These are phyloP conservation scores for Neospermospora avenae DNA, from an alignment of 2,329 filamentous ascomycete species.

Conservation along the genomic window DNA sequence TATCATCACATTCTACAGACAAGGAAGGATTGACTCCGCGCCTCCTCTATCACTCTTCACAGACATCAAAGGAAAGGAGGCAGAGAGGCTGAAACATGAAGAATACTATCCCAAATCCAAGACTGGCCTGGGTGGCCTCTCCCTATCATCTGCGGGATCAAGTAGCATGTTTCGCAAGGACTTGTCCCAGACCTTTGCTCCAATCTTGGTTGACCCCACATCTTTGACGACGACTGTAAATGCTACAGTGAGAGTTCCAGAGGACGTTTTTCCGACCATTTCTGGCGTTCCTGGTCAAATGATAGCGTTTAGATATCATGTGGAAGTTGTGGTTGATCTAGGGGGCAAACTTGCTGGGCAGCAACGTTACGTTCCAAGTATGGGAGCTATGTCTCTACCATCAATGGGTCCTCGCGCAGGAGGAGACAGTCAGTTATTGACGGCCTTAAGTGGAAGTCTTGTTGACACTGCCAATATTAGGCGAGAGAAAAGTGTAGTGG, in stretches of 20 bases:
- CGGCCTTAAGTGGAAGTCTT: conserved; percentile 63
- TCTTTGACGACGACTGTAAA: conserved; percentile 78
- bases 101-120: conserved; percentile 85
- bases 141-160: conserved; percentile 79
- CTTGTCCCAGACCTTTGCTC: conserved; percentile 81
- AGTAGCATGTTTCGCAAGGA: conserved; percentile 96
- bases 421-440: conserved; percentile 44
- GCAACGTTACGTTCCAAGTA: conserved; percentile 37
- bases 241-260: conserved; percentile 79
- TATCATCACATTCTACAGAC: conserved; percentile 87
- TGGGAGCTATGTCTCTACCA: conserved; percentile 30
- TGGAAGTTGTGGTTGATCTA: conserved; percentile 89
- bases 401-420: conserved; percentile 22
- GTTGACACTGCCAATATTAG: conserved; percentile 84
- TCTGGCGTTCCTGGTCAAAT: conserved; percentile 84
- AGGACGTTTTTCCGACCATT: conserved; percentile 91
- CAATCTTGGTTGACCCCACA: conserved; percentile 80
- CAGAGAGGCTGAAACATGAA: conserved; percentile 63
- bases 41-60: conserved; percentile 51
- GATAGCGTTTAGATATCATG: conserved; percentile 91
- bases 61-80: conserved; percentile 54
- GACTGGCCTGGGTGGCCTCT: conserved; percentile 81
- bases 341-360: conserved; percentile 81
- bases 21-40: conserved; percentile 82
- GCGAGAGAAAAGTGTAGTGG: conserved; percentile 88